A percentile compares a stretch with the other conserved stretches of the same genome.
Evolutionary conservation across 805 yeast species (phyloP).

Genomic region (Blastobotrys mokoenaii): DNA sequence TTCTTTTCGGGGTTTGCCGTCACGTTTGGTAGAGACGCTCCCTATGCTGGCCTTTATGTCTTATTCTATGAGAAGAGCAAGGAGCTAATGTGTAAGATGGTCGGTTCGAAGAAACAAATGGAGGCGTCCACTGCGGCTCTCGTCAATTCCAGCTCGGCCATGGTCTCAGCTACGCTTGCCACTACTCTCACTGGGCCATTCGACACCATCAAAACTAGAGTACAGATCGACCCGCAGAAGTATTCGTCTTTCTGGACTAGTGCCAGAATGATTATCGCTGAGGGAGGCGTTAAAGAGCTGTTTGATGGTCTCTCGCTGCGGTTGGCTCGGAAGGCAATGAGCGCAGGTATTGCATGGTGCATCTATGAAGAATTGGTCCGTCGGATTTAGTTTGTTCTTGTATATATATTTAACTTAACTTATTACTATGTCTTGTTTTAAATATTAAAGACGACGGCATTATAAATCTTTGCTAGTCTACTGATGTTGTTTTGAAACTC

Average conservation of each 20-base stretch:
- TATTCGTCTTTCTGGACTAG: slow-evolving; percentile 39
- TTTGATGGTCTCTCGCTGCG: slow-evolving; percentile 82
- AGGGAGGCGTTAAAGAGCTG: slow-evolving; percentile 45
- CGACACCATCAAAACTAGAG: slow-evolving; percentile 85
- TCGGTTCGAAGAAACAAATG: slow-evolving; percentile 6
- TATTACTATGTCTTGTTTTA: background rate
- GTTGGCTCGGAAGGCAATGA: slow-evolving; percentile 73
- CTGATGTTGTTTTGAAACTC: background rate
- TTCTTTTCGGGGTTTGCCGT: slow-evolving; percentile 85
- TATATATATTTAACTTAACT: background rate
- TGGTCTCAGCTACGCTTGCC: slow-evolving; percentile 66
- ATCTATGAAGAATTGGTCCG: slow-evolving; percentile 80
- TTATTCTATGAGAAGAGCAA: slow-evolving; percentile 75
- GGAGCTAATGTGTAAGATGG: slow-evolving; percentile 37
- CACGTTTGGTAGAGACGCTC: slow-evolving; percentile 85
- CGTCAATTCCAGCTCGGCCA: slow-evolving; percentile 70
- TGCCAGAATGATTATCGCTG: slow-evolving; percentile 29
- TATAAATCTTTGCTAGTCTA: background rate
- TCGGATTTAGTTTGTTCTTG: slow-evolving; percentile 3
- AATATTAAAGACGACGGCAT: background rate
- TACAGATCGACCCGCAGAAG: slow-evolving; percentile 59
- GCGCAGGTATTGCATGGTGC: slow-evolving; percentile 97
- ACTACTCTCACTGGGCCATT: slow-evolving; percentile 90
- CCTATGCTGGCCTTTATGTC: slow-evolving; percentile 91
- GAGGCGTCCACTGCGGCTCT: slow-evolving; percentile 39